Conservation (phyloP, 1,284 basidiomycete species). For the Malassezia restricta region DNA sequence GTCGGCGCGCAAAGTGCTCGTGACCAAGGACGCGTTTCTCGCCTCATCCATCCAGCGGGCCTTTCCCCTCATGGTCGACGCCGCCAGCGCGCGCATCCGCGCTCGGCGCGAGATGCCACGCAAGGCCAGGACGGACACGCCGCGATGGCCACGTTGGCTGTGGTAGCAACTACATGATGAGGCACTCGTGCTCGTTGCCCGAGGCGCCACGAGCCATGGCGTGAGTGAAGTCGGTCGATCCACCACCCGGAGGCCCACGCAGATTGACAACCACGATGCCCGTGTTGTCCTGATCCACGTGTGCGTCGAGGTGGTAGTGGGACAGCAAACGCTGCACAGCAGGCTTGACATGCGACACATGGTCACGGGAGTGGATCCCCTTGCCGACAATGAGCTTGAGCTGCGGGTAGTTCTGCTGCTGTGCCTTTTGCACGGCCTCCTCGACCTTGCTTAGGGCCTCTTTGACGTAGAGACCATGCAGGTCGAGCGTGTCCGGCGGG, state of each 20-base stretch:
- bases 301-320: constrained; percentile 48
- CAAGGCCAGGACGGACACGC: not conserved
- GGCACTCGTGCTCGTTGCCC: constrained; percentile 17
- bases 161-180: constrained; percentile 9
- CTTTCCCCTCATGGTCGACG: constrained; percentile 5
- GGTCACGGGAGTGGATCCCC: constrained; percentile 70
- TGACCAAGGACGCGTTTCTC: not conserved
- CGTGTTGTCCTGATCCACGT: constrained; percentile 67
- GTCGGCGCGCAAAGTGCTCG: constrained; percentile 21
- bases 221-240: constrained; percentile 29
- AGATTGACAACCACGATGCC: constrained; percentile 78
- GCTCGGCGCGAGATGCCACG: not conserved
- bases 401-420: constrained; percentile 56
- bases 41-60: not conserved
- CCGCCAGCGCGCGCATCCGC: constrained; percentile 7
- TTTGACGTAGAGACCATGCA: constrained; percentile 84
- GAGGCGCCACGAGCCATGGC: constrained; percentile 34
- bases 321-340: constrained; percentile 78
- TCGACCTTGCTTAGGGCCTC: constrained; percentile 52
- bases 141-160: not conserved
- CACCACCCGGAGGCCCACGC: constrained; percentile 48
- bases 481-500: constrained; percentile 48
- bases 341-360: constrained; percentile 78
- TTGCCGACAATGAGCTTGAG: constrained; percentile 74
- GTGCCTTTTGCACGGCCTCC: constrained; percentile 58